These are phyloP conservation scores for Cryptococcus depauperatus DNA, from an alignment of 1,284 basidiomycete species.

Conservation along the genomic window DNA sequence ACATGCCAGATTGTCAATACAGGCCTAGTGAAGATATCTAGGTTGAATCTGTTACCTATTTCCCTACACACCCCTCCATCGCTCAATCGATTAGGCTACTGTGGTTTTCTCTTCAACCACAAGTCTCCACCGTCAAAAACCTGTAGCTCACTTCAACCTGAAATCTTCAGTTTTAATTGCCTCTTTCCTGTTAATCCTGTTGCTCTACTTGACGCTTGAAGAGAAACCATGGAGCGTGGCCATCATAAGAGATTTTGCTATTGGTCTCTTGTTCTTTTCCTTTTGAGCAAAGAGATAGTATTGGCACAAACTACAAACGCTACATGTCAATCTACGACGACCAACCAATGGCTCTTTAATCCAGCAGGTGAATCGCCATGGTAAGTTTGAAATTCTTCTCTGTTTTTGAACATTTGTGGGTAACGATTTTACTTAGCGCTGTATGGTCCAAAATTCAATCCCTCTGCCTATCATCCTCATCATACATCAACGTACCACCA, in stretches of 20 bases:
- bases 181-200: no score
- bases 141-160: background rate
- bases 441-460: slow-evolving; percentile 28
- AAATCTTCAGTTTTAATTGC: no score
- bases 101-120: background rate
- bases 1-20: no score
- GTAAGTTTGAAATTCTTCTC: slow-evolving; percentile 10
- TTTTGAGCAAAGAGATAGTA: no score
- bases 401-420: background rate
- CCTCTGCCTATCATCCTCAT: slow-evolving; percentile 16
- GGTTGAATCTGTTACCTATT: no score
- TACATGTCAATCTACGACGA: slow-evolving; percentile 11
- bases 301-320: slow-evolving; percentile 21
- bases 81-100: no score
- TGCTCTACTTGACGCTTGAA: no score
- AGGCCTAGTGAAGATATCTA: no score
- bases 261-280: no score
- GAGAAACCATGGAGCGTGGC: no score
- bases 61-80: no score
- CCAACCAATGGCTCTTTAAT: slow-evolving; percentile 24
- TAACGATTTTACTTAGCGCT: slow-evolving; percentile 8
- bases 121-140: background rate
- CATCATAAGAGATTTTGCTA: no score
- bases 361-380: slow-evolving; percentile 25
- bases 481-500: slow-evolving; percentile 26